These are phyloP conservation scores for Adiantum capillusveneris DNA, from an alignment of 75 land plant genomes.

Conservation along the genomic window DNA sequence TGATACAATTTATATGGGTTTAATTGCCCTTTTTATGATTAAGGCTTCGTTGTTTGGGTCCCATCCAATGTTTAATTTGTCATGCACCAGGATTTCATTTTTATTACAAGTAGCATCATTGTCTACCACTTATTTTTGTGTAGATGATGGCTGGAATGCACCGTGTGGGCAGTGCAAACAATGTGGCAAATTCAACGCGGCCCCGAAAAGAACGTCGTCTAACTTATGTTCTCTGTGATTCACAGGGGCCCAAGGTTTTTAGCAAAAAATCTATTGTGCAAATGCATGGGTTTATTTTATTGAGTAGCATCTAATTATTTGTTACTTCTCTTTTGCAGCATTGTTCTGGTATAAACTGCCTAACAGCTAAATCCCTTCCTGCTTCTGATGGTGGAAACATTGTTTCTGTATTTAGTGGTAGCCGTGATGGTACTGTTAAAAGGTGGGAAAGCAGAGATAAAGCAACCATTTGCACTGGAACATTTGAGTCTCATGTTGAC, in stretches of 20 bases:
- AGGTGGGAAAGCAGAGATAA: slow-evolving; percentile 72
- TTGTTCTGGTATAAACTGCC: slow-evolving; percentile 82
- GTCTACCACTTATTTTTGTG: too few relatives aligned
- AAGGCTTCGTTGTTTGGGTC: neutral
- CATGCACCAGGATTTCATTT: neutral
- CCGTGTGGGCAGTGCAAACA: slow-evolving; percentile 97
- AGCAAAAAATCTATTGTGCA: slow-evolving; percentile 3
- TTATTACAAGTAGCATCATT: too few relatives aligned
- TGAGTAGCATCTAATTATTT: neutral
- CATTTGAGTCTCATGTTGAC: slow-evolving; percentile 96
- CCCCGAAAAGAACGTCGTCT: slow-evolving; percentile 87
- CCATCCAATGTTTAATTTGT: neutral
- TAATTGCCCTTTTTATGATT: too few relatives aligned
- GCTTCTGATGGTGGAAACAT: slow-evolving; percentile 22
- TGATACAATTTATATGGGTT: too few relatives aligned
- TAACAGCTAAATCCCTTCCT: slow-evolving; percentile 40
- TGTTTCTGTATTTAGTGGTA: slow-evolving; percentile 66
- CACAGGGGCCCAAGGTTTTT: slow-evolving; percentile 76
- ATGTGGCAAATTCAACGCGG: slow-evolving; percentile 62
- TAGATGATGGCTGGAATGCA: slow-evolving; percentile 48
- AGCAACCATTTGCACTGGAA: slow-evolving; percentile 59
- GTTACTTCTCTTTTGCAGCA: slow-evolving; percentile 44
- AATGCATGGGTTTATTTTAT: too few relatives aligned
- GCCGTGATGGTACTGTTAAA: slow-evolving; percentile 96
- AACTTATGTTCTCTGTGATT: slow-evolving; percentile 80